Evolutionary conservation across 1,284 basidiomycete genomes (phyloP).

Genomic region (Ustilago tritici): DNA sequence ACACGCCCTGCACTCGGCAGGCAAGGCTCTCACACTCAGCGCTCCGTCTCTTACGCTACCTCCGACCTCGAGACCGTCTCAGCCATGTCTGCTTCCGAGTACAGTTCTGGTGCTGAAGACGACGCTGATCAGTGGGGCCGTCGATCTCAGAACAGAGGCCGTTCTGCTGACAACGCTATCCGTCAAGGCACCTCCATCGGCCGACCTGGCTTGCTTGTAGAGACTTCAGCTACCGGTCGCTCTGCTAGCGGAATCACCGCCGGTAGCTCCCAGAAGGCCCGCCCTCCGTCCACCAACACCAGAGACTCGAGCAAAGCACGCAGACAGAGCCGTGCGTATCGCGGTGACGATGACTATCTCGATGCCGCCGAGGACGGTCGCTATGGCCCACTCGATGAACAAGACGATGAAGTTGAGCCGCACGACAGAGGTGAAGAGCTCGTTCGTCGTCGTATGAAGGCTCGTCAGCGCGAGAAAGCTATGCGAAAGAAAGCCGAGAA

Average conservation of each 20-base stretch:
- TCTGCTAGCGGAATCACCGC: slow-evolving; percentile 31
- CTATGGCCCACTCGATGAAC: slow-evolving; percentile 48
- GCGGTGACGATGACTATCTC: slow-evolving; percentile 38
- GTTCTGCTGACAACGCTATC: slow-evolving; percentile 28
- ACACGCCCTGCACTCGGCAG: slow-evolving; percentile 27
- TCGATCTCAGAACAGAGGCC: slow-evolving; percentile 29
- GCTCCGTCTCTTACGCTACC: slow-evolving; percentile 55
- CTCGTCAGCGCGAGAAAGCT: slow-evolving; percentile 70
- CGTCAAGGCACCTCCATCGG: slow-evolving; percentile 38
- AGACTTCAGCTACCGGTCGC: slow-evolving; percentile 19
- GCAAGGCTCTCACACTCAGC: slow-evolving; percentile 44
- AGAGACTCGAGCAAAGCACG: slow-evolving; percentile 45
- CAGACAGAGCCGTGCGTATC: slow-evolving; percentile 37
- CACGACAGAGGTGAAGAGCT: slow-evolving; percentile 74
- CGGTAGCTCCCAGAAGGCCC: slow-evolving; percentile 23
- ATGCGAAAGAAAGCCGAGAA: slow-evolving; percentile 68
- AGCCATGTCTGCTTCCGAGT: slow-evolving; percentile 57
- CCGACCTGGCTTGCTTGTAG: slow-evolving; percentile 34
- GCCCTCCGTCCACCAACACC: slow-evolving; percentile 33
- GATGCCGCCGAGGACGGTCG: slow-evolving; percentile 45
- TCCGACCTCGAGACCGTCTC: slow-evolving; percentile 59
- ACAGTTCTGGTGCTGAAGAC: slow-evolving; percentile 57
- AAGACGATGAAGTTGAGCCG: slow-evolving; percentile 72
- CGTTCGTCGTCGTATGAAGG: slow-evolving; percentile 73
- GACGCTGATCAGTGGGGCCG: slow-evolving; percentile 35